Base-by-base conservation (phyloP, 2,329 filamentous ascomycete genomes). In the Cadophora luteo-olivacea region DNA sequence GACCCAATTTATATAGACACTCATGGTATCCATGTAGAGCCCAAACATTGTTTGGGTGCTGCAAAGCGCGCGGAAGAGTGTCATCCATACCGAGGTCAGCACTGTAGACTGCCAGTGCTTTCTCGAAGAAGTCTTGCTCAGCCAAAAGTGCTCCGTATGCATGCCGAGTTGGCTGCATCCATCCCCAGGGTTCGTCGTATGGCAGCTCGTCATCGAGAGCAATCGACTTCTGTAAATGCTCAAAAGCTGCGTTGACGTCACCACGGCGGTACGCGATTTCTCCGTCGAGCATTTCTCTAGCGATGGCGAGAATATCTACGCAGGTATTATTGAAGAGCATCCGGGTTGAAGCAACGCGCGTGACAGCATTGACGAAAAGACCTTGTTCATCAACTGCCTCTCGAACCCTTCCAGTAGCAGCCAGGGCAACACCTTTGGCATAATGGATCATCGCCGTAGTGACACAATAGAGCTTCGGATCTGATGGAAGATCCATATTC, bases 121-220 rank as follows among this genome's bases (percentile, higher is more conserved):
- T 81, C 29, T 85, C 82, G 0, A 86, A 80, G n/a, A 80, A 80
- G 0, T 85, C 87, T 74, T 91, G 90, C 75, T 93, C 91, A 14
- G 92, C 81, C 36, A 92, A 77, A 3, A 94, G 81, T 0, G 91
- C 91, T 1, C 88, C 91, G 62, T 90, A 90, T 0, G 91, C 91
- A 77, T 93, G 91, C 3, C 90, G 82, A 0, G 87, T 86, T 0
- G 91, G 91, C 75, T 92, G 89, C 90, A 93, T 92, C 91, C 91
- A 93, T 0, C 89, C 89, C 91, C 91, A 93, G 0, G 91, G 91
- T 76, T 94, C 91, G 61, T 90, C 89, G 69, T 92, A 93, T 0
- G 87, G 87, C 33, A 93, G 82, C 0, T 77, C 79, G 73, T 92
- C 90, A 70, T 92, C 89, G 2, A 86, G 82, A 0, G 79, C 75